Percentiles rank a stretch among this genome's conserved stretches.
These are phyloP conservation scores for Voacanga thouarsii DNA, from an alignment of 257 asterid genomes.

Conservation along the genomic window DNA sequence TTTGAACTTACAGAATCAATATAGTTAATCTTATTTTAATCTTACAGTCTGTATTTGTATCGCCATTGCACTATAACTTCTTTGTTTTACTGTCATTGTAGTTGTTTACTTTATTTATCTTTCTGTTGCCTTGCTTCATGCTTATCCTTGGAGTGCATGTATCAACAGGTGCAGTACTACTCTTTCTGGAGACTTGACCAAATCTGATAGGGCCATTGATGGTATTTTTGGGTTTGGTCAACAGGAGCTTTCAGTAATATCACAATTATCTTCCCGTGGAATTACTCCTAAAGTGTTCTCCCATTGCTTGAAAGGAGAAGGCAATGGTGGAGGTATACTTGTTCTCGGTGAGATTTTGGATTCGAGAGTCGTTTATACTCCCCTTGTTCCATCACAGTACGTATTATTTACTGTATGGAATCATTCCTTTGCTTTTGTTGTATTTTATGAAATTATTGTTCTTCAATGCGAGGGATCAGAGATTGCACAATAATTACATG, in stretches of 20 bases:
- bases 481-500: neutral
- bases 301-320: slow-evolving; percentile 91
- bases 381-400: slow-evolving; percentile 94
- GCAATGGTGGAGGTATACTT: slow-evolving; percentile 79
- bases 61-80: too few relatives aligned
- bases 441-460: neutral
- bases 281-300: slow-evolving; percentile 81
- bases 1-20: neutral
- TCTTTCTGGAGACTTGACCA: slow-evolving; percentile 72
- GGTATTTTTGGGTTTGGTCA: slow-evolving; percentile 91
- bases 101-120: neutral
- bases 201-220: slow-evolving; percentile 83
- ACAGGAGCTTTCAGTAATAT: slow-evolving; percentile 69
- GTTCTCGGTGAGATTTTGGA: slow-evolving; percentile 97
- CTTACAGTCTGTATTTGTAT: neutral
- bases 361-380: slow-evolving; percentile 80
- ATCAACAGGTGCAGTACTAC: slow-evolving; percentile 82
- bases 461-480: neutral
- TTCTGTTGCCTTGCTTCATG: slow-evolving; percentile 2
- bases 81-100: slow-evolving; percentile 6
- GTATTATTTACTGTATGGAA: slow-evolving; percentile 36
- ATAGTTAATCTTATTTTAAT: neutral
- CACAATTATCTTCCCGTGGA: slow-evolving; percentile 76
- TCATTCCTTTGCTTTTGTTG: slow-evolving; percentile 18
- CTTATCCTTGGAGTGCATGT: slow-evolving; percentile 15